phyloP scores from a whole-genome alignment of 2,329 filamentous ascomycete species.

The Penicillium sp. region DNA sequence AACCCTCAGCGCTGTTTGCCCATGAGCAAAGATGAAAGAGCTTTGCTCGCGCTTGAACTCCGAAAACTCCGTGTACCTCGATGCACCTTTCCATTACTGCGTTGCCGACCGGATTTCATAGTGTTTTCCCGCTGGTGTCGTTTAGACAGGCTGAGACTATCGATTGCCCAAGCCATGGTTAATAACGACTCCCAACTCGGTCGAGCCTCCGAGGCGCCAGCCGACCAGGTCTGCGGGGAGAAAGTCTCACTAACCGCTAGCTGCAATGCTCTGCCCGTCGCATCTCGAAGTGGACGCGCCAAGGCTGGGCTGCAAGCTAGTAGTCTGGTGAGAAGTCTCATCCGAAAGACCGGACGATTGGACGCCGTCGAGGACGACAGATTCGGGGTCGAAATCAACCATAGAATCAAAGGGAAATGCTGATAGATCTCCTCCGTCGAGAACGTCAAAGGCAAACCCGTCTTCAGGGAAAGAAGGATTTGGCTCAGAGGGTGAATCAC shows the following conservation, averaged over 20 bases:
- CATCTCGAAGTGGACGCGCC: conserved; percentile 54
- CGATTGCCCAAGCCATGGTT: conserved; percentile 47
- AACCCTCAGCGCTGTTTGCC: conserved; percentile 30
- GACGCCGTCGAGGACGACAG: conserved; percentile 44
- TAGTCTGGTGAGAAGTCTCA: conserved; percentile 50
- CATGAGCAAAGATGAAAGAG: conserved; percentile 19
- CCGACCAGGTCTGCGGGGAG: conserved; percentile 36
- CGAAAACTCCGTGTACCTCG: conserved; percentile 42
- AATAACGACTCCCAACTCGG: conserved; percentile 47
- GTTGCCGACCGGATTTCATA: conserved; percentile 34
- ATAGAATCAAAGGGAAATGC: conserved; percentile 54
- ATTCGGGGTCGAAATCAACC: conserved; percentile 55
- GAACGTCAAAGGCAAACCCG: conserved; percentile 71
- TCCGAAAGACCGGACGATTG: conserved; percentile 49
- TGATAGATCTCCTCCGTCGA: conserved; percentile 49
- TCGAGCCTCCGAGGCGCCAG: conserved; percentile 30
- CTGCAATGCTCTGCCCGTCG: conserved; percentile 55
- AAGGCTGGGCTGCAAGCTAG: conserved; percentile 54
- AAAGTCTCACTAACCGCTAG: conserved; percentile 47
- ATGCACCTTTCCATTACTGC: conserved; percentile 34
- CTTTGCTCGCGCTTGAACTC: conserved; percentile 35
- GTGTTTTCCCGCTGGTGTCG: conserved; percentile 26
- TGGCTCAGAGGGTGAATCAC: conserved; percentile 66
- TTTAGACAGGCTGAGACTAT: conserved; percentile 42
- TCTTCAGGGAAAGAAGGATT: conserved; percentile 75